These are phyloP conservation scores for Fusarium scirpi DNA, from an alignment of 2,329 filamentous ascomycete genomes.

Conservation along the genomic window DNA sequence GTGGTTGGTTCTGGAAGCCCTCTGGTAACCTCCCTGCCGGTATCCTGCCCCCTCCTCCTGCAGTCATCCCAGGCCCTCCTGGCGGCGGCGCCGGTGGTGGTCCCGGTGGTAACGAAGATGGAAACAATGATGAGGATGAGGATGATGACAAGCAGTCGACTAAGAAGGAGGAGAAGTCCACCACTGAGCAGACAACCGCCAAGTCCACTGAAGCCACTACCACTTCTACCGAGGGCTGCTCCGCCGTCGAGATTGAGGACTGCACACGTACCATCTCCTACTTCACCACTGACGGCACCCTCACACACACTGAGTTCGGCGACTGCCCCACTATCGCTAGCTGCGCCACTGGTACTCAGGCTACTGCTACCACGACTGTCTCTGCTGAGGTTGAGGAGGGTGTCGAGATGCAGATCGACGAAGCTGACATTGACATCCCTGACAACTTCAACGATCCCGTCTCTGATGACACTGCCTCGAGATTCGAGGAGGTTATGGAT, in stretches of 20 bases:
- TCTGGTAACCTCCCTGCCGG: constrained; percentile 10
- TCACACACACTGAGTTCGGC: constrained; percentile 13
- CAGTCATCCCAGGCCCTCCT: not conserved
- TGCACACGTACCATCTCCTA: constrained; percentile 18
- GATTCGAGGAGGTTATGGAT: not conserved
- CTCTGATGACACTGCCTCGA: not conserved
- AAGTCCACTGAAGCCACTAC: constrained; percentile 18
- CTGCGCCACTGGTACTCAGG: constrained; percentile 21
- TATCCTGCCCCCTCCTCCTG: not conserved
- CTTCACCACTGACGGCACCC: constrained; percentile 5
- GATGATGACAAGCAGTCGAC: not conserved
- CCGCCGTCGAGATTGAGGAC: constrained; percentile 12
- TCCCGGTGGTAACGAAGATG: not conserved
- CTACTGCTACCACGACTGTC: not conserved
- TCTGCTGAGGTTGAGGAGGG: constrained; percentile 15
- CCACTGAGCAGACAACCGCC: not conserved
- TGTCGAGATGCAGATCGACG: not conserved
- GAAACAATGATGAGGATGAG: not conserved
- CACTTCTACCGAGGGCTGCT: constrained; percentile 10
- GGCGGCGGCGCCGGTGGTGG: not conserved
- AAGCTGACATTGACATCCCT: not conserved
- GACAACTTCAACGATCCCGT: constrained; percentile 10
- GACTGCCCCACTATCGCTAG: constrained; percentile 15
- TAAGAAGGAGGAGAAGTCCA: constrained; percentile 12
- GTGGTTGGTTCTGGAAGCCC: constrained; percentile 22